Conservation (phyloP, 257 asterid genomes). For the Nicotiana otophora region DNA sequence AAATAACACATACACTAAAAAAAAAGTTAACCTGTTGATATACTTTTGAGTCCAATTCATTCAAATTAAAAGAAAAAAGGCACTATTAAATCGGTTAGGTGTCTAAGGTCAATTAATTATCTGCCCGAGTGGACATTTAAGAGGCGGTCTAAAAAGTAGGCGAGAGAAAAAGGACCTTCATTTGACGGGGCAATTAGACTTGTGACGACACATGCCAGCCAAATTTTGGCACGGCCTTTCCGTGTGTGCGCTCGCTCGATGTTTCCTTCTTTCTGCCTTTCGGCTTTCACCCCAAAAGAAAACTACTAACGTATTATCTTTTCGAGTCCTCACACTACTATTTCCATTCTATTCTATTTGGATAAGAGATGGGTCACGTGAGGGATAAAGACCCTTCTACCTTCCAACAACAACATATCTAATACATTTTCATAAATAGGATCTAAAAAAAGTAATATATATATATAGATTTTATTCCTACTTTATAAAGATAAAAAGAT, state of each 20-base stretch:
- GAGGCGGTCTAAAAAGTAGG: not conserved
- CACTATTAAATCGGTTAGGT: too few species aligned
- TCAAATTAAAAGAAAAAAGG: too few species aligned
- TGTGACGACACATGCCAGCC: conserved; percentile 18
- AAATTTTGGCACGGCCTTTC: conserved; percentile 8
- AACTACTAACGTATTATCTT: not conserved
- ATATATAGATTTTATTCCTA: too few species aligned
- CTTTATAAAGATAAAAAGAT: too few species aligned
- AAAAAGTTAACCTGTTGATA: too few species aligned
- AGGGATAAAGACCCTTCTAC: not conserved
- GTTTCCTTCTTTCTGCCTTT: not conserved
- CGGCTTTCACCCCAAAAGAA: not conserved
- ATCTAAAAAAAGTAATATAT: too few species aligned
- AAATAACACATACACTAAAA: too few species aligned
- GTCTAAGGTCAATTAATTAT: too few species aligned
- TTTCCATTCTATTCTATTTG: not conserved
- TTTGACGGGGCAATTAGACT: conserved; percentile 1
- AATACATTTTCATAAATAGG: too few species aligned
- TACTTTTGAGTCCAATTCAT: too few species aligned
- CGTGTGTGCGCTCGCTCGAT: not conserved
- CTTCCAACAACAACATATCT: too few species aligned
- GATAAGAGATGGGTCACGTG: not conserved
- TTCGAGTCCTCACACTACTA: not conserved
- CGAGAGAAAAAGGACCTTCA: not conserved
- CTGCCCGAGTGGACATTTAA: not conserved